Conservation (phyloP, 164 flowering plant species). For the Dillenia suffruticosa region DNA sequence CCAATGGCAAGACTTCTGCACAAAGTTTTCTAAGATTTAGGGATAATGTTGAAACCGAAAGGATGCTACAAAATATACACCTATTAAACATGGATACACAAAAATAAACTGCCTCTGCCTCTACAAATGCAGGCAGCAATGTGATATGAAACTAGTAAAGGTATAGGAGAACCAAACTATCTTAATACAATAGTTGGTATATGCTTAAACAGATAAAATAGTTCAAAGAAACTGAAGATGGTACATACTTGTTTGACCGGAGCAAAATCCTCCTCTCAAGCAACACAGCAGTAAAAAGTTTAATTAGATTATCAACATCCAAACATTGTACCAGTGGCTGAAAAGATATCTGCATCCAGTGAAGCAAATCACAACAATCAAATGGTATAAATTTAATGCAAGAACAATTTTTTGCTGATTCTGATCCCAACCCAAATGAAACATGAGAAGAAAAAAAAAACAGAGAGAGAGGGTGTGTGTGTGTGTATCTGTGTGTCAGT, state of each 20-base stretch:
- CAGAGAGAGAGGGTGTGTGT: background rate
- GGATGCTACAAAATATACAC: too few species aligned
- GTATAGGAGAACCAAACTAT: too few species aligned
- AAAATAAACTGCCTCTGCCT: too few species aligned
- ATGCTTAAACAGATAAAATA: background rate
- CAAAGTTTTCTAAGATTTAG: too few species aligned
- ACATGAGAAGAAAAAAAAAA: constrained; percentile 4
- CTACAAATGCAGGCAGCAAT: too few species aligned
- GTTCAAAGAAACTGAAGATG: constrained; percentile 2
- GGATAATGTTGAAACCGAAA: too few species aligned
- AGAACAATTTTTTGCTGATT: background rate
- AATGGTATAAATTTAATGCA: background rate
- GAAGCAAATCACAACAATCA: constrained; percentile 11
- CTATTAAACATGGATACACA: too few species aligned
- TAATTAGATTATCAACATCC: constrained; percentile 91
- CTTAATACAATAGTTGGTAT: too few species aligned
- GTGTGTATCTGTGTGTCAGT: too few species aligned
- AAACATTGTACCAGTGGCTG: constrained; percentile 90
- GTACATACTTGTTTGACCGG: constrained; percentile 79
- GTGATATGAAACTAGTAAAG: too few species aligned
- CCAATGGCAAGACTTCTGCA: too few species aligned
- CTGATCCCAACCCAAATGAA: background rate
- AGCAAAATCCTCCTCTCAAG: constrained; percentile 91
- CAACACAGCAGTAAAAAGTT: constrained; percentile 84
- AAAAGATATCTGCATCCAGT: constrained; percentile 77